phyloP scores from a whole-genome alignment of 805 yeast species.

The Lachancea mirantina region DNA sequence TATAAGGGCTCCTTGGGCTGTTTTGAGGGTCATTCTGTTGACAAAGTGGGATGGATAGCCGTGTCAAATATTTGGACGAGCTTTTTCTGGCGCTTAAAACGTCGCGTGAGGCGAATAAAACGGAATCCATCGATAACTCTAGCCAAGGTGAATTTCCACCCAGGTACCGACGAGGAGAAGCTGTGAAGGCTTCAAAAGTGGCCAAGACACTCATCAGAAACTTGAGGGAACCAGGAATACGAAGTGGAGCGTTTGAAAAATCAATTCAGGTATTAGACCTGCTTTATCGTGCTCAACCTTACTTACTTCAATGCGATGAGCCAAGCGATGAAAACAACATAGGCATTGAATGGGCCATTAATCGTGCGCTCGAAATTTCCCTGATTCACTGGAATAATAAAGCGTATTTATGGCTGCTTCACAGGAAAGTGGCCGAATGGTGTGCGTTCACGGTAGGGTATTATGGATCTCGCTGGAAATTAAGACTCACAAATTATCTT shows the following conservation, averaged over 20 bases:
- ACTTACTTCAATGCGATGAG: conserved; percentile 1
- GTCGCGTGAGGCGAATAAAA: neutral
- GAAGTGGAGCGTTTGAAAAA: conserved; percentile 20
- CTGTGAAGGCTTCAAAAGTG: conserved; percentile 8
- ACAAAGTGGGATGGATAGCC: conserved; percentile 15
- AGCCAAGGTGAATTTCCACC: conserved; percentile 2
- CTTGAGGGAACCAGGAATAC: neutral
- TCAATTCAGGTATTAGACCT: conserved; percentile 24
- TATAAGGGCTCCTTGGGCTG: too few relatives aligned
- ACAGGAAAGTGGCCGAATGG: conserved; percentile 23
- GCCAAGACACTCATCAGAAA: conserved; percentile 10
- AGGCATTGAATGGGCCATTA: conserved; percentile 16
- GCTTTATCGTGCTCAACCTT: conserved; percentile 19
- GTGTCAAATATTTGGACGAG: conserved; percentile 26
- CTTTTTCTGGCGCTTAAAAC: conserved; percentile 22
- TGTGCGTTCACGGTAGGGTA: conserved; percentile 12
- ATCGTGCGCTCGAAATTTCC: conserved; percentile 15
- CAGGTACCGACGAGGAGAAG: conserved; percentile 5
- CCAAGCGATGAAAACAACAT: neutral
- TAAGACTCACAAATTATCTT: conserved; percentile 10
- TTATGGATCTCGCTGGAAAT: conserved; percentile 12
- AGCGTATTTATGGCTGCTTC: conserved; percentile 20
- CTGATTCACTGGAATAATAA: conserved; percentile 11
- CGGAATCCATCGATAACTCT: neutral
- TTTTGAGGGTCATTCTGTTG: too few relatives aligned